Evolutionary conservation across 106 monocot genomes (phyloP).

Genomic region (Allium sativum): DNA sequence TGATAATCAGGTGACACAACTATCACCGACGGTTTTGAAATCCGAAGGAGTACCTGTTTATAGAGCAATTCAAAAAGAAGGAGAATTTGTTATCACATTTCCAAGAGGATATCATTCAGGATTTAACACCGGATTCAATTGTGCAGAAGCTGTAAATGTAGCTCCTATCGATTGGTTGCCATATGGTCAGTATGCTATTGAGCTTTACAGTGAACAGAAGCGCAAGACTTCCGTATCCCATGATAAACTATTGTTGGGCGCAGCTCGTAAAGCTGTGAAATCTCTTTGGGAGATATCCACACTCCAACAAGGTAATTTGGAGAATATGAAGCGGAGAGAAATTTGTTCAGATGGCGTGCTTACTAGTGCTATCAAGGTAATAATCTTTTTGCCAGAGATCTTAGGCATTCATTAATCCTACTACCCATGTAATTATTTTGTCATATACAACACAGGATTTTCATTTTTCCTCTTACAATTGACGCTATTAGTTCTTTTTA

Average conservation of each 20-base stretch:
- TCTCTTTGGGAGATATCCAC: conserved; percentile 58
- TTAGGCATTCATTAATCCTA: no score
- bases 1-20: no score
- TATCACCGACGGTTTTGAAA: no score
- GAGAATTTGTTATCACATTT: no score
- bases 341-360: conserved; percentile 33
- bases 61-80: no score
- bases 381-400: no score
- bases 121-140: neutral
- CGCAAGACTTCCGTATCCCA: conserved; percentile 61
- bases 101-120: no score
- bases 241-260: conserved; percentile 70
- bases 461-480: no score
- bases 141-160: conserved; percentile 74
- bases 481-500: no score
- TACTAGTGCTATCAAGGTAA: conserved; percentile 43
- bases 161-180: conserved; percentile 90
- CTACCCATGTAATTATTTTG: no score
- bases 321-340: conserved; percentile 50
- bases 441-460: no score
- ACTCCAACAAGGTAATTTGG: conserved; percentile 17
- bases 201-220: conserved; percentile 55
- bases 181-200: conserved; percentile 41
- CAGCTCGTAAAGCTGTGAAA: conserved; percentile 66
- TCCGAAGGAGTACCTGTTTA: no score